Percentiles rank a stretch among this genome's conserved stretches.
Evolutionary conservation across 169 alveolate genomes (phyloP).

Genomic region (Eimeria nieschulzi): DNA sequence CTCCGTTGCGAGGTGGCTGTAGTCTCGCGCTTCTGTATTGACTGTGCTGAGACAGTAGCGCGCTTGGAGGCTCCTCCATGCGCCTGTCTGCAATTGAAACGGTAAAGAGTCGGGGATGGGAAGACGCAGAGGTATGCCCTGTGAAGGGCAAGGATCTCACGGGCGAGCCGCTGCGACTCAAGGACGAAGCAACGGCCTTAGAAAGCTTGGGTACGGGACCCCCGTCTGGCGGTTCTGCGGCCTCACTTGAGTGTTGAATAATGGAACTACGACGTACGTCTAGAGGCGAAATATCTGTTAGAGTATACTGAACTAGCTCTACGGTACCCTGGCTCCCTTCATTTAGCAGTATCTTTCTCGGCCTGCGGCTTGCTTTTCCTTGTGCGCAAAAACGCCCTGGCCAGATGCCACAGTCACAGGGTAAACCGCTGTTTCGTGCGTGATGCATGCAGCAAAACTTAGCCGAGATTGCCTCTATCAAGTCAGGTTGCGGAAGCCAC

Average conservation of each 20-base stretch:
- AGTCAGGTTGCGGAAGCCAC: slow-evolving; percentile 49
- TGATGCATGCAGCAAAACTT: slow-evolving; percentile 46
- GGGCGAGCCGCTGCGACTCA: slow-evolving; percentile 25
- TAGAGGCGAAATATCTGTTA: slow-evolving; percentile 14
- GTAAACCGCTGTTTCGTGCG: not conserved
- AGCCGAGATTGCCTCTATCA: slow-evolving; percentile 13
- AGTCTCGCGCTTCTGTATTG: slow-evolving; percentile 36
- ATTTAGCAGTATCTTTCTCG: not conserved
- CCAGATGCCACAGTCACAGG: not conserved
- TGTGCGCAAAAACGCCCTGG: not conserved
- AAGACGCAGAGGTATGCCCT: not conserved
- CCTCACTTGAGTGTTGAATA: slow-evolving; percentile 20
- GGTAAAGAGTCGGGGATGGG: slow-evolving; percentile 24
- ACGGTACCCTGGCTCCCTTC: not conserved
- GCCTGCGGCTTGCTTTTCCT: not conserved
- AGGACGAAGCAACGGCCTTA: not conserved
- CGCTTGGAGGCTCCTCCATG: slow-evolving; percentile 12
- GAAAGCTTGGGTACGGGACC: slow-evolving; percentile 10
- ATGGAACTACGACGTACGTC: not conserved
- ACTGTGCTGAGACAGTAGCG: slow-evolving; percentile 10
- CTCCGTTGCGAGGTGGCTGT: slow-evolving; percentile 13
- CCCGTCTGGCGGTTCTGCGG: not conserved
- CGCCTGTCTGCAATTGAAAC: not conserved
- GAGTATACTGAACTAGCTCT: slow-evolving; percentile 27
- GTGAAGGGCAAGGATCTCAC: not conserved